Base-by-base conservation (phyloP, 192 early-diverging fungal species). In the Funneliformis mosseae region DNA sequence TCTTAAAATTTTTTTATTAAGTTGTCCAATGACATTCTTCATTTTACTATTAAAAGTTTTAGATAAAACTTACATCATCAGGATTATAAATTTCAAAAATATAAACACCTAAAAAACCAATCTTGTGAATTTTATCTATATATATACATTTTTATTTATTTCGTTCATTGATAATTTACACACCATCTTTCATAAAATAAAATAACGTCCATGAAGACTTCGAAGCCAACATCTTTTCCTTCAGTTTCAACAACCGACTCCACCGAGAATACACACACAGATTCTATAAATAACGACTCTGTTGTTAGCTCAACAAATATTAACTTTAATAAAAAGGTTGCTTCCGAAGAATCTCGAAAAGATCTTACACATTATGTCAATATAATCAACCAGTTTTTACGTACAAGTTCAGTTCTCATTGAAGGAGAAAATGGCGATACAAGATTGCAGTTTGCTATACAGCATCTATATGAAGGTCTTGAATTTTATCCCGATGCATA, bases 401-500 rank as follows among this genome's bases (percentile, higher is more conserved):
- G 27, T 64, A 12, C 63, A n/a, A 23, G 59, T 25, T 23, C n/a
- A 25, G 63, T 64, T 64, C 63, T 18, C 27, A 39, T 6, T 41
- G 42, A 39, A 25, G 71, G 45, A 14, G 76, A 78, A n/a, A n/a
- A n/a, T n/a, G n/a, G n/a, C n/a, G n/a, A n/a, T 8, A 63, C 39
- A 46, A 78, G 76, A 46, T 46, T 78, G 42, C 63, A 66, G 12
- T 18, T 42, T 66, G 76, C 76, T 8, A 66, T 78, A 16, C 43
- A 67, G 48, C 42, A 27, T n/a, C 14, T 74, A 11, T 25, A 74
- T 25, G 25, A 74, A 74, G 73, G 23, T 14, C 45, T 74, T 2
- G 14, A 74, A 74, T 33, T 46, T 55, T 78, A 55, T 38, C 76
- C 27, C 9, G 41, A 66, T 18, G 55, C 75, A 41, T 42, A 63